Conservation (phyloP, 345 rosid species). For the Eucalyptus marginata region DNA sequence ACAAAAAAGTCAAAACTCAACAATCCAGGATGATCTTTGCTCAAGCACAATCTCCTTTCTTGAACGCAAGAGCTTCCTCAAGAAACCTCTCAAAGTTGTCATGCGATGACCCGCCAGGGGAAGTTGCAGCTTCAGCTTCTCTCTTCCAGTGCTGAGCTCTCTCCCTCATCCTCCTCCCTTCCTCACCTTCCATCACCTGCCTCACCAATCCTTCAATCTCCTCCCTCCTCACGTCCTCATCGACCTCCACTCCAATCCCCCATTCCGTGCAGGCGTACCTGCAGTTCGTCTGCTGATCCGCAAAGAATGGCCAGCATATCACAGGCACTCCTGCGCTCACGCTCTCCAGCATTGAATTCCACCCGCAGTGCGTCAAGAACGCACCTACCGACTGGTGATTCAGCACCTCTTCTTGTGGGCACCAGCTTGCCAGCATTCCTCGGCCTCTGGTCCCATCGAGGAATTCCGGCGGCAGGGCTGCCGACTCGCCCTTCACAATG, state of each 20-base stretch:
- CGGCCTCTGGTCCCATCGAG: neutral
- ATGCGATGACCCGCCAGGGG: neutral
- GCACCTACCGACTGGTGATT: neutral
- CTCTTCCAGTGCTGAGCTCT: neutral
- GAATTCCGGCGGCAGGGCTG: neutral
- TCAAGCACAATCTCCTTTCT: neutral
- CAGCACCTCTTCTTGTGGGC: neutral
- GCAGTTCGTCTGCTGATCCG: slow-evolving; percentile 13
- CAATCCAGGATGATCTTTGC: neutral
- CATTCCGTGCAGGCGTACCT: slow-evolving; percentile 6
- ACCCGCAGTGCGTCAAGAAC: neutral
- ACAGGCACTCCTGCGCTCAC: neutral
- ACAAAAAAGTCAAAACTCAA: neutral
- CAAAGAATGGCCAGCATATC: slow-evolving; percentile 1
- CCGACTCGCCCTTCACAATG: neutral
- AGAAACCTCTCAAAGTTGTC: neutral
- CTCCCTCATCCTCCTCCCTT: neutral
- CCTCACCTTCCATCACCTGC: neutral
- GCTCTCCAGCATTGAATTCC: neutral
- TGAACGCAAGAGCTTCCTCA: neutral
- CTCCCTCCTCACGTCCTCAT: slow-evolving; percentile 1
- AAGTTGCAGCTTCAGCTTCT: neutral
- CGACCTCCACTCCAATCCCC: slow-evolving; percentile 8
- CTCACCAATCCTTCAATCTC: neutral
- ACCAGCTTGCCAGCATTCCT: slow-evolving; percentile 1